Conservation (phyloP, 2,329 filamentous ascomycete species). For the Microcyclospora tardicrescens region DNA sequence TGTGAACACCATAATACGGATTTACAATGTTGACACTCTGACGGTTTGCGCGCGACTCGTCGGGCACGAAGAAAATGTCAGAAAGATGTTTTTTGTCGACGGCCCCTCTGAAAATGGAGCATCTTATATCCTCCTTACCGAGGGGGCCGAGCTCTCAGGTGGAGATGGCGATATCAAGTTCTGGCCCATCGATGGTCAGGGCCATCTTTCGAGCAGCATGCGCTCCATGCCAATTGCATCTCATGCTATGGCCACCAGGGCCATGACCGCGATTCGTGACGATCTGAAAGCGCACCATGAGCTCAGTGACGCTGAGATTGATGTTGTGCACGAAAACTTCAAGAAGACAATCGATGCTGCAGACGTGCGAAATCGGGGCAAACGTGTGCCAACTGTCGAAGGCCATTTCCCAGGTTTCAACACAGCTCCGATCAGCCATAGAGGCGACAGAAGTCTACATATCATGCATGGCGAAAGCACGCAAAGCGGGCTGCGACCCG, state of each 20-base stretch:
- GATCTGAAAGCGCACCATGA: slow-evolving; percentile 7
- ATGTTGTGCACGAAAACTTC: slow-evolving; percentile 2
- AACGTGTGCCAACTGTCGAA: slow-evolving; percentile 1
- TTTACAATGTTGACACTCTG: too few relatives aligned
- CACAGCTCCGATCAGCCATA: slow-evolving; percentile 1
- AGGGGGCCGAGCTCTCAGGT: slow-evolving; percentile 1
- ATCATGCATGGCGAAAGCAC: slow-evolving; percentile 5
- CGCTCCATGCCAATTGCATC: slow-evolving; percentile 7
- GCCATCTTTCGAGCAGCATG: background rate
- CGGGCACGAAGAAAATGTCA: too few relatives aligned
- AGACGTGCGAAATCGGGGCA: slow-evolving; percentile 4
- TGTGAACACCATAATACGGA: too few relatives aligned
- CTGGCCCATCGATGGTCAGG: slow-evolving; percentile 7
- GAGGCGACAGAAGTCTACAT: slow-evolving; percentile 4
- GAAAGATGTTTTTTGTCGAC: too few relatives aligned
- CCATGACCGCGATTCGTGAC: slow-evolving; percentile 4
- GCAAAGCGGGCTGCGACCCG: slow-evolving; percentile 5
- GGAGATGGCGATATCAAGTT: slow-evolving; percentile 2
- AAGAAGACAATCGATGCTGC: slow-evolving; percentile 2
- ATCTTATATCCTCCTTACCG: slow-evolving; percentile 5
- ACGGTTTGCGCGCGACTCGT: too few relatives aligned
- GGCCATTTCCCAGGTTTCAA: slow-evolving; percentile 5
- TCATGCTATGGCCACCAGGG: slow-evolving; percentile 5
- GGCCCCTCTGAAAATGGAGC: too few relatives aligned
- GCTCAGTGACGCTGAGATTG: slow-evolving; percentile 2